A percentile compares a stretch with the other conserved stretches of the same genome.
These are phyloP conservation scores for Malania oleifera DNA, from an alignment of 164 flowering plant genomes.

Conservation along the genomic window DNA sequence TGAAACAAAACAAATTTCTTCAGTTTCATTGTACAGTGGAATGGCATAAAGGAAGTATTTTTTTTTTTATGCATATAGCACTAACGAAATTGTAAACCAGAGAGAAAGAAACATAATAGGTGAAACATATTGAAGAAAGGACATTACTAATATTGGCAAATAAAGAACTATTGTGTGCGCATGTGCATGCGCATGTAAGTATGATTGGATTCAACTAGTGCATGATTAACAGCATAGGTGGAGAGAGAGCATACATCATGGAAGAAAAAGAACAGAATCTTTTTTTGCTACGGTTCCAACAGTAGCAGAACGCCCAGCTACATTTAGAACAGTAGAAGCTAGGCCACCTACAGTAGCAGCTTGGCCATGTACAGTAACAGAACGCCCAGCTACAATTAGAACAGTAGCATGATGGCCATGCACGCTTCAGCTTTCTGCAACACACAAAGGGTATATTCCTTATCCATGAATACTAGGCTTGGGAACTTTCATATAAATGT, in stretches of 20 bases:
- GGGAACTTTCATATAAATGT: background rate
- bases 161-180: background rate
- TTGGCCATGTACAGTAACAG: slow-evolving; percentile 17
- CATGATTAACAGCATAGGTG: background rate
- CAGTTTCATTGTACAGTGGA: too few relatives aligned
- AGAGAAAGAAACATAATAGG: background rate
- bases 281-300: slow-evolving; percentile 24
- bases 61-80: background rate
- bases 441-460: slow-evolving; percentile 20
- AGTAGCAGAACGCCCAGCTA: slow-evolving; percentile 20
- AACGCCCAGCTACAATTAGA: background rate
- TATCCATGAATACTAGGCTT: slow-evolving; percentile 8
- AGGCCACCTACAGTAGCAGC: slow-evolving; percentile 11
- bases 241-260: slow-evolving; percentile 20
- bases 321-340: slow-evolving; percentile 13
- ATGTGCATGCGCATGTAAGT: too few relatives aligned
- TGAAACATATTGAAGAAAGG: background rate
- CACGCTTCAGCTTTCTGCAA: slow-evolving; percentile 33
- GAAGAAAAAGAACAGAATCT: slow-evolving; percentile 14
- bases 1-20: slow-evolving; percentile 2
- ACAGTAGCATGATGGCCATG: slow-evolving; percentile 7
- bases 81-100: background rate
- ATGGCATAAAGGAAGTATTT: background rate
- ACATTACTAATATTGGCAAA: background rate
- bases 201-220: too few relatives aligned